These are phyloP conservation scores for Gymnopilus dilepis DNA, from an alignment of 768 basidiomycete genomes.

Conservation along the genomic window DNA sequence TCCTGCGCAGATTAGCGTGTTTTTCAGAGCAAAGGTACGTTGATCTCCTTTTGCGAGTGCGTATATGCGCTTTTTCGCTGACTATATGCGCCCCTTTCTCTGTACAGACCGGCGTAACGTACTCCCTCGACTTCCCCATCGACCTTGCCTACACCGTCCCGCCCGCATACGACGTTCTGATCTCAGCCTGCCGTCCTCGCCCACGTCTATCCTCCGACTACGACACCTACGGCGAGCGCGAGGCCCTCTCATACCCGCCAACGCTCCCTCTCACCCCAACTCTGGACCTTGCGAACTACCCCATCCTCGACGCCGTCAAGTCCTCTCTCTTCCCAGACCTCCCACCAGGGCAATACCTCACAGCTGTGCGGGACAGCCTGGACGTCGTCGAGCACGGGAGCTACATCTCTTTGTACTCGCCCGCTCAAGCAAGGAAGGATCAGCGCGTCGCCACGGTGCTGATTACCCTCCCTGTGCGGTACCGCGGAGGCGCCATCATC, in stretches of 20 bases:
- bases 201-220: constrained; percentile 62
- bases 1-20: constrained; percentile 67
- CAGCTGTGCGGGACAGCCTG: constrained; percentile 67
- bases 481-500: constrained; percentile 69
- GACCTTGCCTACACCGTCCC: constrained; percentile 77
- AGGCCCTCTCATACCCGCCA: constrained; percentile 74
- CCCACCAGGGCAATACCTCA: constrained; percentile 72
- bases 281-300: constrained; percentile 81
- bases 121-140: constrained; percentile 83
- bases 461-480: constrained; percentile 76
- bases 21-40: constrained; percentile 79
- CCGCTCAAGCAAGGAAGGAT: constrained; percentile 60
- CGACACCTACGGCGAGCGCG: constrained; percentile 59
- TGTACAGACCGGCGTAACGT: constrained; percentile 72
- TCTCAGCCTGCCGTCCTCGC: constrained; percentile 73
- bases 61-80: background rate
- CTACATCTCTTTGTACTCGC: constrained; percentile 56
- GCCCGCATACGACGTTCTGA: constrained; percentile 78
- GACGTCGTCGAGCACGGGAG: constrained; percentile 71
- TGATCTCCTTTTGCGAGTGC: background rate
- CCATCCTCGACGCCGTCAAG: constrained; percentile 78
- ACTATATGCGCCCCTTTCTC: constrained; percentile 6
- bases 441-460: constrained; percentile 74
- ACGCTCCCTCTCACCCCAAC: constrained; percentile 76
- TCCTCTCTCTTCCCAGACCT: constrained; percentile 74